These are phyloP conservation scores for Aphanoascus verrucosus DNA, from an alignment of 2,329 filamentous ascomycete genomes.

Conservation along the genomic window DNA sequence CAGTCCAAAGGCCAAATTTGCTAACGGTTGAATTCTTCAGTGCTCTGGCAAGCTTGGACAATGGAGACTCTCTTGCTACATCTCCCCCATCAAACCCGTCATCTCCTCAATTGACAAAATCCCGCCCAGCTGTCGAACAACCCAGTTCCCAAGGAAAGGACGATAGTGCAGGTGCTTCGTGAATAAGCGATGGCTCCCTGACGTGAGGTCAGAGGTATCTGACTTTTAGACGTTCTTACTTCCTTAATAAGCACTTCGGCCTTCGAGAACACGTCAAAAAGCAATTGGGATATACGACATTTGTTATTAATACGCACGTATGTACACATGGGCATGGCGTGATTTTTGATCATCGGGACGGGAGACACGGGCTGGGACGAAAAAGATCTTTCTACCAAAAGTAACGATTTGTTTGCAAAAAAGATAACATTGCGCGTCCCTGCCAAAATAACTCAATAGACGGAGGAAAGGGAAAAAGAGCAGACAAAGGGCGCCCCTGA, in stretches of 20 bases:
- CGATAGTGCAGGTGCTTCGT: constrained; percentile 7
- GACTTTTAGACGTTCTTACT: neutral
- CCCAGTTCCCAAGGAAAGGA: constrained; percentile 19
- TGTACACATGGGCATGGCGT: constrained; percentile 10
- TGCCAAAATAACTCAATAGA: constrained; percentile 3
- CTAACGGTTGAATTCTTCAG: constrained; percentile 23
- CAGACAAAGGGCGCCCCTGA: constrained; percentile 8
- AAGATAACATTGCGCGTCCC: constrained; percentile 1
- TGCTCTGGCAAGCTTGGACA: constrained; percentile 40
- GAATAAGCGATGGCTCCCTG: neutral
- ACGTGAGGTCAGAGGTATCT: neutral
- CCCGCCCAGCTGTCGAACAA: constrained; percentile 35
- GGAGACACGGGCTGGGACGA: neutral
- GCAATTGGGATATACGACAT: neutral
- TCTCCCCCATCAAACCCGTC: constrained; percentile 39
- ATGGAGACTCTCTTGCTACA: constrained; percentile 36
- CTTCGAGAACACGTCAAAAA: neutral
- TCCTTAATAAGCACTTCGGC: neutral
- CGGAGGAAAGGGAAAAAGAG: constrained; percentile 4
- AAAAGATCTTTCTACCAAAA: neutral
- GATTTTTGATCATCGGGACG: constrained; percentile 1
- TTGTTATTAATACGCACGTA: constrained; percentile 6
- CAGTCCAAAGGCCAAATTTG: constrained; percentile 8
- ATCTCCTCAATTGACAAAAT: constrained; percentile 39
- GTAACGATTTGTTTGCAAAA: constrained; percentile 9